Evolutionary conservation across 768 basidiomycete species (phyloP).

Genomic region (Dioszegia aurantiaca): DNA sequence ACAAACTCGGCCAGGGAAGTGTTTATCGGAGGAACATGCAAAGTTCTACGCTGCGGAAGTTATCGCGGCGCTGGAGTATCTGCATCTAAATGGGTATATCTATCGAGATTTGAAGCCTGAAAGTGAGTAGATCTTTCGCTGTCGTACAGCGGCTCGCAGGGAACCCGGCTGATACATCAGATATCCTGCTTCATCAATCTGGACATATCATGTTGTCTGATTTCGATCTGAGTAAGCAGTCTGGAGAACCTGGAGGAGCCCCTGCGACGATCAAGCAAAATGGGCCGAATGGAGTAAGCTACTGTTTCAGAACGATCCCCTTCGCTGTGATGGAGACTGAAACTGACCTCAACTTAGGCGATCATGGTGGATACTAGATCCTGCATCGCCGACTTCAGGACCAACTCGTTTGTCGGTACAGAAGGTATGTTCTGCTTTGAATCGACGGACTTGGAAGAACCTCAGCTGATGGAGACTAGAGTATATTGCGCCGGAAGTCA

Average conservation of each 20-base stretch:
- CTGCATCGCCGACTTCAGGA: constrained; percentile 95
- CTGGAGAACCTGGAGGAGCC: constrained; percentile 75
- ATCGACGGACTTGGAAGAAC: constrained; percentile 17
- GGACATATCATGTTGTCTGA: constrained; percentile 99
- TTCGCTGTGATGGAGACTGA: not conserved
- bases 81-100: constrained; percentile 98
- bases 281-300: constrained; percentile 80
- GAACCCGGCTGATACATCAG: constrained; percentile 54
- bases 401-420: constrained; percentile 98
- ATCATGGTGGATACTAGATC: constrained; percentile 95
- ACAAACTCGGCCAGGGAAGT: constrained; percentile 94
- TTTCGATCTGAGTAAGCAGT: constrained; percentile 97
- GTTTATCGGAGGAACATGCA: constrained; percentile 89
- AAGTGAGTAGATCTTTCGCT: constrained; percentile 83
- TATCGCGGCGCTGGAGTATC: constrained; percentile 92
- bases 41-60: constrained; percentile 99
- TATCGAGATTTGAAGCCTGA: constrained; percentile 99
- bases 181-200: constrained; percentile 93
- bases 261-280: constrained; percentile 82
- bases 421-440: constrained; percentile 68
- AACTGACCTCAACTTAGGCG: constrained; percentile 58
- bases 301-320: not conserved
- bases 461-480: constrained; percentile 58
- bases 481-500: constrained; percentile 99
- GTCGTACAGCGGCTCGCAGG: not conserved